These are phyloP conservation scores for Conticribra weissflogii DNA, from an alignment of 108 stramenopile genomes.

Conservation along the genomic window DNA sequence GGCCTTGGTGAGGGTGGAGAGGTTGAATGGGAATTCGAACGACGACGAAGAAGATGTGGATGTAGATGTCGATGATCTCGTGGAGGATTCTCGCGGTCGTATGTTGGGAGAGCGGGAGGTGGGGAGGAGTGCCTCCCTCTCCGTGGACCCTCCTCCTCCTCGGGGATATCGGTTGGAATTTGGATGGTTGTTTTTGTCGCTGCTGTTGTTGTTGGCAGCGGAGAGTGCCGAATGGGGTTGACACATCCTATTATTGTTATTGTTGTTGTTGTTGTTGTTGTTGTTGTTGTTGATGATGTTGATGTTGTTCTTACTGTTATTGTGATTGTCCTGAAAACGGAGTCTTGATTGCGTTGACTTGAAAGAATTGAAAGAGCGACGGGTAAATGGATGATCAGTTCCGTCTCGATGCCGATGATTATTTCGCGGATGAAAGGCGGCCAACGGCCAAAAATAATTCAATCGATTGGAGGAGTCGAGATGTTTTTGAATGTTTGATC, in stretches of 20 bases:
- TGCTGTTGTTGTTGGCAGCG: too few relatives aligned
- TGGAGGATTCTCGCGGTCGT: background rate
- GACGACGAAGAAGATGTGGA: background rate
- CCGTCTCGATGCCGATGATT: too few relatives aligned
- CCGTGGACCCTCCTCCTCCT: too few relatives aligned
- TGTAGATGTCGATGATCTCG: background rate
- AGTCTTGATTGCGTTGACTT: too few relatives aligned
- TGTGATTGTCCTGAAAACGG: too few relatives aligned
- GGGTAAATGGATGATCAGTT: too few relatives aligned
- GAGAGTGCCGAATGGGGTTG: background rate
- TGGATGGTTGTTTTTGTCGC: too few relatives aligned
- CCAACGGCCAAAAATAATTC: background rate
- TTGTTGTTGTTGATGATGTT: background rate
- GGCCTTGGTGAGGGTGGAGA: conserved; percentile 6
- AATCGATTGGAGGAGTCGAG: background rate
- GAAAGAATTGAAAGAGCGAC: too few relatives aligned
- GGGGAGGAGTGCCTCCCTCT: background rate
- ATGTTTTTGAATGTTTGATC: background rate
- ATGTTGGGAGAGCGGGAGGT: background rate
- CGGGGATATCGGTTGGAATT: background rate
- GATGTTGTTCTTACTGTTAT: too few relatives aligned
- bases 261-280: background rate
- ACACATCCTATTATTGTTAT: background rate
- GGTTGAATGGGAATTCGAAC: background rate
- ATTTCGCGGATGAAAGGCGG: background rate